Conservation (phyloP, 352 stramenopile species). For the Phytophthora podocarpi region DNA sequence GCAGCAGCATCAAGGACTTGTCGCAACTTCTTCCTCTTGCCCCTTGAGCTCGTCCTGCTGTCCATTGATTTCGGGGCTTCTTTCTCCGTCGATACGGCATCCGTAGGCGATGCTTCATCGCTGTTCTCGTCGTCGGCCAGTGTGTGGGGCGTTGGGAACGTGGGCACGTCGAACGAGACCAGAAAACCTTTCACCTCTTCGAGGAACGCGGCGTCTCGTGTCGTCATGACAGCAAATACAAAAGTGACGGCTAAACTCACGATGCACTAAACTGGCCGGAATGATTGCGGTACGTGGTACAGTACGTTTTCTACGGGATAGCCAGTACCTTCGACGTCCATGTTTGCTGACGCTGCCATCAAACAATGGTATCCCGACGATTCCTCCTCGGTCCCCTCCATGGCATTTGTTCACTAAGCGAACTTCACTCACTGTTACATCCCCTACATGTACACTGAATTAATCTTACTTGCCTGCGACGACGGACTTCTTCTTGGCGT, state of each 20-base stretch:
- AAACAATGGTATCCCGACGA: too few species aligned
- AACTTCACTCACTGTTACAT: slow-evolving; percentile 16
- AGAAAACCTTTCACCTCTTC: slow-evolving; percentile 26
- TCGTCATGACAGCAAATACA: slow-evolving; percentile 1
- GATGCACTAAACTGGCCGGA: not conserved
- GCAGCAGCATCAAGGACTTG: slow-evolving; percentile 1
- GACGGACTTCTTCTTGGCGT: slow-evolving; percentile 43
- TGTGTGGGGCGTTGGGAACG: slow-evolving; percentile 8
- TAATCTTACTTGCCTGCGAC: slow-evolving; percentile 29
- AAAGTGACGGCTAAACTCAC: not conserved
- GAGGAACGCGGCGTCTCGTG: slow-evolving; percentile 12
- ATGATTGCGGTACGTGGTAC: too few species aligned
- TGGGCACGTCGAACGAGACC: slow-evolving; percentile 24
- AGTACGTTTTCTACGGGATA: not conserved
- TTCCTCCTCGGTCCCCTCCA: too few species aligned
- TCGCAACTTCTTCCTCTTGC: slow-evolving; percentile 5
- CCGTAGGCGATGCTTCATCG: not conserved
- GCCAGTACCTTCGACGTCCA: too few species aligned
- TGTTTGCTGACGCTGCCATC: too few species aligned
- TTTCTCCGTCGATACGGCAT: not conserved
- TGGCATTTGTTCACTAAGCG: not conserved
- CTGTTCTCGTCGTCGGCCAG: not conserved
- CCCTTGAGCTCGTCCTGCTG: not conserved
- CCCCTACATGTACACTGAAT: not conserved
- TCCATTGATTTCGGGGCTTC: not conserved